Evolutionary conservation across 1,284 basidiomycete species (phyloP).

Genomic region (Phylloboletellus chloephorus): DNA sequence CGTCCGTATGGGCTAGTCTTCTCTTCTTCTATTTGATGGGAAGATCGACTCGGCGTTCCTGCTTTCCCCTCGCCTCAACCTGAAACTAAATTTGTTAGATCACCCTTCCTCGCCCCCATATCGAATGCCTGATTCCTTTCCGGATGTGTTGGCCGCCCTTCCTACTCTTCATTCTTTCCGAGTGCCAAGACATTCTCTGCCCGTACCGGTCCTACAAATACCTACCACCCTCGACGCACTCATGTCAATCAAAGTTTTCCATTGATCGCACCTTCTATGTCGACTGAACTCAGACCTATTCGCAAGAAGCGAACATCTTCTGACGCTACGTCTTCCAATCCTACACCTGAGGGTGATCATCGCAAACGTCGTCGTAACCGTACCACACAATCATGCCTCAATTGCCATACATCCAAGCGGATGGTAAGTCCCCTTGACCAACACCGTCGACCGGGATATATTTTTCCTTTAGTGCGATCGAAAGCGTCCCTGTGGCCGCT

Average conservation of each 20-base stretch:
- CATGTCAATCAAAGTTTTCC: constrained; percentile 3
- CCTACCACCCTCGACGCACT: constrained; percentile 7
- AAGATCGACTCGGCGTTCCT: constrained; percentile 16
- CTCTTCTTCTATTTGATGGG: constrained; percentile 18
- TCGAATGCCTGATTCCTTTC: constrained; percentile 12
- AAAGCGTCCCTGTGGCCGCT: constrained; percentile 66
- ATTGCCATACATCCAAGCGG: constrained; percentile 73
- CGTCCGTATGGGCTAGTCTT: constrained; percentile 22
- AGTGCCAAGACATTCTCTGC: constrained; percentile 25
- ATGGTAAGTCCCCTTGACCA: constrained; percentile 50
- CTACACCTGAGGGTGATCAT: constrained; percentile 39
- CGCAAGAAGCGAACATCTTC: constrained; percentile 27
- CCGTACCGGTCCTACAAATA: constrained; percentile 24
- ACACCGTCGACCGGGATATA: constrained; percentile 1
- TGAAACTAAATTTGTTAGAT: constrained; percentile 14
- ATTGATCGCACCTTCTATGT: constrained; percentile 18
- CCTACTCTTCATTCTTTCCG: constrained; percentile 6
- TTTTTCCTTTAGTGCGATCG: constrained; percentile 52
- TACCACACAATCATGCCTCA: constrained; percentile 61
- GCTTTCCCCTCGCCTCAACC: constrained; percentile 11
- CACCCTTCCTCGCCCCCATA: constrained; percentile 8
- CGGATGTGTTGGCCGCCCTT: constrained; percentile 8
- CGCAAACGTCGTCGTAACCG: constrained; percentile 57
- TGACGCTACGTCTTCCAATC: constrained; percentile 15
- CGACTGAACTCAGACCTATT: constrained; percentile 24